Evolutionary conservation across 495 filamentous ascomycete genomes (phyloP), one percentile per base, ranked within the genome.

Genomic region (Hypoxylon subgilvum): DNA sequence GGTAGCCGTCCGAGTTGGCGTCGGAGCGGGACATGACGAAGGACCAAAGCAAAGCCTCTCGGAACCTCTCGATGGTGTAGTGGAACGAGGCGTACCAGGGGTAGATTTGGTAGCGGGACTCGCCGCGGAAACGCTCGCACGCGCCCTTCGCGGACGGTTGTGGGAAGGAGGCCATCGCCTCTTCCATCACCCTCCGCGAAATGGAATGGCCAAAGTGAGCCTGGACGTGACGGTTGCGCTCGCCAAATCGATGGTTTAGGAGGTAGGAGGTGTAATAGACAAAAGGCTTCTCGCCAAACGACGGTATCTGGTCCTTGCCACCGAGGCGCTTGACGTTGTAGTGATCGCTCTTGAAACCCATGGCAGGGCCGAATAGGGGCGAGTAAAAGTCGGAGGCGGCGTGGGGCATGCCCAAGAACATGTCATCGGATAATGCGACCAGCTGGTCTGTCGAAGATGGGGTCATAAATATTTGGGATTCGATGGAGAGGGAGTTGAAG

Each of bases 221-320:
- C 31, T 77, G 74, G 10, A 73, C 73, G 44, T 72, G 71, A n/a
- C 74, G 73, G 47, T 75, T 74, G 16, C 74, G 72, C 10, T 68
- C 65, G 23, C 74, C 74, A 32, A 77, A 77, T 7, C 74, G 66
- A 16, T 71, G 72, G 44, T 77, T 77, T 3, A 77, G 58, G 16
- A 77, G 66, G 69, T 73, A 76, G 1, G 74, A 77, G 6, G 74
- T 77, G 52, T 77, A 77, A 43, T 76, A 76, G 14, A 72, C 70
- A 44, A 69, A 77, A 0, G 74, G 74, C 46, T 75, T 76, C 61
- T 77, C 74, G 32, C 74, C 74, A 42, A 77, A 77, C 13, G 72
- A 70, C 10, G 74, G 74, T n/a, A 69, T 66, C n/a, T 52, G 34
- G 10, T 44, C 39, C n/a, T 63, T 63, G 21, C 63, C 63, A 14